A percentile compares a stretch with the other conserved stretches of the same genome.
These are phyloP conservation scores for Erysimum cheiri DNA, from an alignment of 441 rosid species.

Conservation along the genomic window DNA sequence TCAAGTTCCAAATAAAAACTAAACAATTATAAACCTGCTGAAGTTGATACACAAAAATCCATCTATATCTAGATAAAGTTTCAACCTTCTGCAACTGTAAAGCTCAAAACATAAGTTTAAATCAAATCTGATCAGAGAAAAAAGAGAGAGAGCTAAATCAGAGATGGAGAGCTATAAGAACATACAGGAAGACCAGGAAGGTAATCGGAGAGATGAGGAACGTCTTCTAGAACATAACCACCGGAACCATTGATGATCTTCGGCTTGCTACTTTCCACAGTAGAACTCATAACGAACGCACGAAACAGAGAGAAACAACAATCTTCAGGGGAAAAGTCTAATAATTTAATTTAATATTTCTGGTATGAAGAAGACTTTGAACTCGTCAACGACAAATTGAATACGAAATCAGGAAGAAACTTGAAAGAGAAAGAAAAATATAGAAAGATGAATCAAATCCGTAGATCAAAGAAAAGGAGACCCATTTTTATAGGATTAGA, in stretches of 20 bases:
- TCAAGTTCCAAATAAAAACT: neutral
- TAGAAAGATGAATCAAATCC: slow-evolving; percentile 25
- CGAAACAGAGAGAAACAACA: slow-evolving; percentile 7
- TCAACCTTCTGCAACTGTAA: neutral
- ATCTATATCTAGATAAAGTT: slow-evolving; percentile 20
- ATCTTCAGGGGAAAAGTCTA: neutral
- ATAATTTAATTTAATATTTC: neutral
- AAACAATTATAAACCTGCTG: neutral
- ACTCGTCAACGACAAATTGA: slow-evolving; percentile 14
- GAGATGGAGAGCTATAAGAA: neutral
- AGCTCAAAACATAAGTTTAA: neutral
- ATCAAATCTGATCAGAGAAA: neutral
- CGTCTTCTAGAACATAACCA: slow-evolving; percentile 73
- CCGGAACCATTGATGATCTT: slow-evolving; percentile 56
- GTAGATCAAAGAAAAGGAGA: slow-evolving; percentile 22
- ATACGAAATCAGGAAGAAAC: slow-evolving; percentile 7
- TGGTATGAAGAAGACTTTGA: neutral
- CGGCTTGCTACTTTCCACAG: slow-evolving; percentile 41
- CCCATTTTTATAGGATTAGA: slow-evolving; percentile 37
- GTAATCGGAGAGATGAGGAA: slow-evolving; percentile 72
- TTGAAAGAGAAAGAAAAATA: neutral
- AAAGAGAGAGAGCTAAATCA: neutral
- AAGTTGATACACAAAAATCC: neutral
- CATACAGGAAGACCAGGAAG: slow-evolving; percentile 57
- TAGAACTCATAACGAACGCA: slow-evolving; percentile 34